Percentiles rank a stretch among this genome's conserved stretches.
Evolutionary conservation across 2,329 filamentous ascomycete genomes (phyloP).

Genomic region (Hymenoscyphus occultus): DNA sequence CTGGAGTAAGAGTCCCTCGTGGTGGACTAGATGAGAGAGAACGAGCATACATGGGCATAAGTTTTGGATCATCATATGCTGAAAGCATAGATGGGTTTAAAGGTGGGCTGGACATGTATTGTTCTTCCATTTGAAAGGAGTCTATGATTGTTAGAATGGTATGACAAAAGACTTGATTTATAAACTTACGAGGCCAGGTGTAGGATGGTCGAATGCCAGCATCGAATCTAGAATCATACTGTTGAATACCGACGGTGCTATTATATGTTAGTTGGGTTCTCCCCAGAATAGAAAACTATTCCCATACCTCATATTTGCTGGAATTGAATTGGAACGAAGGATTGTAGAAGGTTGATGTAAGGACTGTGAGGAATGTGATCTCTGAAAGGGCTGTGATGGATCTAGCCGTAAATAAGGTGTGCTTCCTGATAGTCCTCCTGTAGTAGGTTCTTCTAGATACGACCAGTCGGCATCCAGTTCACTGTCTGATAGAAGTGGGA

Average conservation of each 20-base stretch:
- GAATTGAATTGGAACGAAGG: slow-evolving; percentile 28
- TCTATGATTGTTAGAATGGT: slow-evolving; percentile 20
- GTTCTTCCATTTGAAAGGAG: slow-evolving; percentile 32
- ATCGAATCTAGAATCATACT: slow-evolving; percentile 35
- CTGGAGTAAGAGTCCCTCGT: slow-evolving; percentile 51
- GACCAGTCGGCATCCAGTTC: slow-evolving; percentile 33
- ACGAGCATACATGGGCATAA: slow-evolving; percentile 34
- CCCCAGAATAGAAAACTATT: slow-evolving; percentile 2
- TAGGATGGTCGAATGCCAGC: slow-evolving; percentile 30
- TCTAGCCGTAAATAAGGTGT: slow-evolving; percentile 30
- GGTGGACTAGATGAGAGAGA: slow-evolving; percentile 55
- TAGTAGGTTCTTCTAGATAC: slow-evolving; percentile 24
- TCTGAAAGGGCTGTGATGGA: slow-evolving; percentile 26
- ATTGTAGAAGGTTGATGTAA: slow-evolving; percentile 14
- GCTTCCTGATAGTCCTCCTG: slow-evolving; percentile 27
- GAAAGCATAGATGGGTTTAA: slow-evolving; percentile 29
- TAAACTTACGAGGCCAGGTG: slow-evolving; percentile 36
- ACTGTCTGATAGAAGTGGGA: slow-evolving; percentile 31
- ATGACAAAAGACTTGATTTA: background rate
- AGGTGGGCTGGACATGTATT: slow-evolving; percentile 31
- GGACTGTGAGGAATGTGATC: slow-evolving; percentile 10
- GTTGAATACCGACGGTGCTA: slow-evolving; percentile 35
- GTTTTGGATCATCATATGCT: slow-evolving; percentile 34
- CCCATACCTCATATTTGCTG: slow-evolving; percentile 33
- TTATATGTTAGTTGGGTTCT: slow-evolving; percentile 15